Conservation (phyloP, 192 early-diverging fungal species). For the Umbelopsis sp. region DNA sequence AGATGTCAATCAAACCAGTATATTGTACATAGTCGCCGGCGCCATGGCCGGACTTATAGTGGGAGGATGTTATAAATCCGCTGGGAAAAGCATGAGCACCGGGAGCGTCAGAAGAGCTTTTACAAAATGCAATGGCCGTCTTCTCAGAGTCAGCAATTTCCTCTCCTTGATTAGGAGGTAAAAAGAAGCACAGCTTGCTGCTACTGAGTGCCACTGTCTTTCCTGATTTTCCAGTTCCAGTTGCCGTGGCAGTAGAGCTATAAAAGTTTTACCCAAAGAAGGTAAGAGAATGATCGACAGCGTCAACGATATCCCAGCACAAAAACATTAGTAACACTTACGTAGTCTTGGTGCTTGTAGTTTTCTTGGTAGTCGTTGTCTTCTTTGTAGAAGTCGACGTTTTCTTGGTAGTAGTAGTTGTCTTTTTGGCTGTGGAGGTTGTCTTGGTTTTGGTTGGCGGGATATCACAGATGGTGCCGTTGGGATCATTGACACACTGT, state of each 20-base stretch:
- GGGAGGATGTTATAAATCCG: conserved; percentile 51
- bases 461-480: conserved; percentile 17
- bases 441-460: conserved; percentile 15
- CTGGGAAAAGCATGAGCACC: conserved; percentile 40
- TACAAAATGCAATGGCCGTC: conserved; percentile 51
- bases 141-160: conserved; percentile 50
- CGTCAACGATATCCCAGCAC: neutral
- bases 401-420: conserved; percentile 1
- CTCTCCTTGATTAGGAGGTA: conserved; percentile 37
- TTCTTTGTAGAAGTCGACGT: conserved; percentile 7
- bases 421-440: neutral
- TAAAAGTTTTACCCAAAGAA: neutral
- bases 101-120: conserved; percentile 36
- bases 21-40: conserved; percentile 47
- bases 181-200: conserved; percentile 35
- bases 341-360: conserved; percentile 18
- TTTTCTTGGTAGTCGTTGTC: conserved; percentile 13
- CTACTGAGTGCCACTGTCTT: conserved; percentile 11
- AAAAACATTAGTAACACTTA: neutral
- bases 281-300: neutral
- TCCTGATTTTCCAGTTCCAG: conserved; percentile 5
- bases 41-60: conserved; percentile 31
- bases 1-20: conserved; percentile 50
- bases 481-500: conserved; percentile 24
- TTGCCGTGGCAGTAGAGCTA: neutral